Percentiles rank a stretch among this genome's conserved stretches.
phyloP scores from a whole-genome alignment of 352 stramenopile species.

The Phytophthora aleatoria region DNA sequence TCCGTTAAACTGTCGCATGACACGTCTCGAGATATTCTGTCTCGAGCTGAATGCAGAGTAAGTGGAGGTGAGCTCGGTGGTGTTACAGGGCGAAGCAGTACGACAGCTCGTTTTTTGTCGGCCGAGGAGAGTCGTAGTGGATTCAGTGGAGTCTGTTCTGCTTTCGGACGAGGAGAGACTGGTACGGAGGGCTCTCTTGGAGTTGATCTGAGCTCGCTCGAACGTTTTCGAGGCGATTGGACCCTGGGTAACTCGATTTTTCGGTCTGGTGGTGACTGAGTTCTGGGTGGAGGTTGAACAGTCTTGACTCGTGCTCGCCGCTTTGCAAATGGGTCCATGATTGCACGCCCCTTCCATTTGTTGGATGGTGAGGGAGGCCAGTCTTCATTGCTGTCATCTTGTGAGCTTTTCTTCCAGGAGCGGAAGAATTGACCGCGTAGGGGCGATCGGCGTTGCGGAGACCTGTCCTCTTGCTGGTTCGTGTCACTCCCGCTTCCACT shows the following conservation, averaged over 20 bases:
- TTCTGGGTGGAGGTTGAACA: constrained; percentile 4
- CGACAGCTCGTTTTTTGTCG: constrained; percentile 19
- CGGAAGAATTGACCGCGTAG: constrained; percentile 54
- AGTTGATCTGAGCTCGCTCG: not conserved
- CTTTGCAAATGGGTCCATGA: constrained; percentile 77
- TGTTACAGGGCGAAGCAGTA: constrained; percentile 11
- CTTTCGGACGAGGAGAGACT: constrained; percentile 18
- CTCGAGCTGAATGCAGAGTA: constrained; percentile 7
- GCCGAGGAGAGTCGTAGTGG: constrained; percentile 30
- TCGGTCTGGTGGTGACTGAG: constrained; percentile 1
- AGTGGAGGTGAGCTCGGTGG: constrained; percentile 7
- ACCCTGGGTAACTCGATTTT: not conserved
- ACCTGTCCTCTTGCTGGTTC: constrained; percentile 32
- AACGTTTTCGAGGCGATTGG: constrained; percentile 1
- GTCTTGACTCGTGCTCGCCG: constrained; percentile 27
- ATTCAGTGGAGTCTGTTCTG: constrained; percentile 16
- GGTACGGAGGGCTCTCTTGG: not conserved
- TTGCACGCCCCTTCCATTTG: constrained; percentile 76
- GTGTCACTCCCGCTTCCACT: constrained; percentile 24
- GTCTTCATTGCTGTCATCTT: constrained; percentile 22
- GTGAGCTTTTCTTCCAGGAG: constrained; percentile 52
- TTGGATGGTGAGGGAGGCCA: constrained; percentile 43
- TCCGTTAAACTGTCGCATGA: constrained; percentile 16
- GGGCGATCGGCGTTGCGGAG: constrained; percentile 9
- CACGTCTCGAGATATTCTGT: constrained; percentile 10